A percentile compares a stretch with the other conserved stretches of the same genome.
Conservation (phyloP, 441 rosid genomes). For the Corymbia calophylla region DNA sequence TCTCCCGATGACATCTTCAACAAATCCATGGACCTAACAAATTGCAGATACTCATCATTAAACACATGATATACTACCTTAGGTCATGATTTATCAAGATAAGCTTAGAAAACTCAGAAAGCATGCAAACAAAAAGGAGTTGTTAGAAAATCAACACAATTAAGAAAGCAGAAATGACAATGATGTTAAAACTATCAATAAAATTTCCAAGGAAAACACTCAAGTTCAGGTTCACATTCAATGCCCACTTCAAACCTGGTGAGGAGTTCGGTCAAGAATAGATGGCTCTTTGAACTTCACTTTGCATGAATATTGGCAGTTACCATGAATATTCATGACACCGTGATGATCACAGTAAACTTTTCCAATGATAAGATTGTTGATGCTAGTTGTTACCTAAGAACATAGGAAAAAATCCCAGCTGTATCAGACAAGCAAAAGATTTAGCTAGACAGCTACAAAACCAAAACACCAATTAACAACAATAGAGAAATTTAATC, state of each 20-base stretch:
- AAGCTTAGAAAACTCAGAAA: neutral
- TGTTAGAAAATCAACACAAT: neutral
- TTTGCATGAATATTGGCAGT: constrained; percentile 66
- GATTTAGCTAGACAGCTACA: neutral
- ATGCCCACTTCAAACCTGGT: constrained; percentile 44
- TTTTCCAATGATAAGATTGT: constrained; percentile 93
- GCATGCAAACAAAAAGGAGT: neutral
- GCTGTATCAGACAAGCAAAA: neutral
- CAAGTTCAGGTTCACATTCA: neutral
- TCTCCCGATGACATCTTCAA: constrained; percentile 64
- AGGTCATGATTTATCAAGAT: neutral
- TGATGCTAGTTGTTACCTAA: constrained; percentile 86
- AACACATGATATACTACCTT: neutral
- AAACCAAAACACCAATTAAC: neutral
- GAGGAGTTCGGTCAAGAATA: constrained; percentile 87
- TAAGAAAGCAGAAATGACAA: neutral
- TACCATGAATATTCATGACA: constrained; percentile 70
- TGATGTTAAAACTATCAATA: neutral
- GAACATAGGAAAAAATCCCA: constrained; percentile 4
- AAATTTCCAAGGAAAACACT: neutral
- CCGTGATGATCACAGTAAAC: constrained; percentile 94
- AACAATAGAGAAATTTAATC: neutral
- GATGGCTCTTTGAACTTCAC: constrained; percentile 92
- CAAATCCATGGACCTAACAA: constrained; percentile 57
- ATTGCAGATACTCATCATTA: neutral